Conservation (phyloP, 2,329 filamentous ascomycete species). For the Clonostachys rosea region DNA sequence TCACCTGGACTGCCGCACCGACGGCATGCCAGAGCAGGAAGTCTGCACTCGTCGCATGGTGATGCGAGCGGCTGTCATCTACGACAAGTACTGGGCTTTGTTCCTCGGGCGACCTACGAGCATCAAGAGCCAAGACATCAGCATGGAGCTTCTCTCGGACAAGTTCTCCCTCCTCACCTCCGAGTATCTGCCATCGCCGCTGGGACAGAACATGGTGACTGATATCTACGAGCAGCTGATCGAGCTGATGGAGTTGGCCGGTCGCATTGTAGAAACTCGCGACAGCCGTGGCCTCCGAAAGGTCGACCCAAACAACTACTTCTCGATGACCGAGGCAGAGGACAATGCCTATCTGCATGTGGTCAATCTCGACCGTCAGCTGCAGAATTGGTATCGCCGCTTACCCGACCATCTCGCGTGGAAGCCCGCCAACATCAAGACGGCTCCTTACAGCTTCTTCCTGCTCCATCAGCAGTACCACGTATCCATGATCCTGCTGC, state of each 20-base stretch:
- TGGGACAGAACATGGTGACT: conserved; percentile 8
- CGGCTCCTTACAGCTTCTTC: conserved; percentile 45
- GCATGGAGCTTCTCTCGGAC: conserved; percentile 38
- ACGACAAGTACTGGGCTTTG: conserved; percentile 51
- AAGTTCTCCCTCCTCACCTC: conserved; percentile 36
- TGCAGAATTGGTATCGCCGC: conserved; percentile 48
- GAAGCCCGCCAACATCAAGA: conserved; percentile 45
- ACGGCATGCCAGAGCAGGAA: conserved; percentile 38
- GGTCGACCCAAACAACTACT: conserved; percentile 19
- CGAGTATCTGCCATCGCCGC: conserved; percentile 9
- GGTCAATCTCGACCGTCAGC: conserved; percentile 44
- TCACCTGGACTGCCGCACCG: conserved; percentile 36
- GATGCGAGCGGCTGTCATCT: conserved; percentile 45
- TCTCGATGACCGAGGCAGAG: conserved; percentile 24
- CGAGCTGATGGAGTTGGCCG: conserved; percentile 51
- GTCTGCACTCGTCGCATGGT: conserved; percentile 43
- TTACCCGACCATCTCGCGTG: conserved; percentile 41
- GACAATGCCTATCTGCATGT: conserved; percentile 43
- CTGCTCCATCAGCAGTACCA: conserved; percentile 52
- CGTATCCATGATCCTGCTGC: conserved; percentile 44
- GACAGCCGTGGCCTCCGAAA: conserved; percentile 26
- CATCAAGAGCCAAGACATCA: conserved; percentile 47
- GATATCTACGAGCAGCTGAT: conserved; percentile 46
- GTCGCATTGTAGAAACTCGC: conserved; percentile 41
- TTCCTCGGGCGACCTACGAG: conserved; percentile 47